Conservation (phyloP, 176 grass and related monocot species). For the Calamus simplicifolius region DNA sequence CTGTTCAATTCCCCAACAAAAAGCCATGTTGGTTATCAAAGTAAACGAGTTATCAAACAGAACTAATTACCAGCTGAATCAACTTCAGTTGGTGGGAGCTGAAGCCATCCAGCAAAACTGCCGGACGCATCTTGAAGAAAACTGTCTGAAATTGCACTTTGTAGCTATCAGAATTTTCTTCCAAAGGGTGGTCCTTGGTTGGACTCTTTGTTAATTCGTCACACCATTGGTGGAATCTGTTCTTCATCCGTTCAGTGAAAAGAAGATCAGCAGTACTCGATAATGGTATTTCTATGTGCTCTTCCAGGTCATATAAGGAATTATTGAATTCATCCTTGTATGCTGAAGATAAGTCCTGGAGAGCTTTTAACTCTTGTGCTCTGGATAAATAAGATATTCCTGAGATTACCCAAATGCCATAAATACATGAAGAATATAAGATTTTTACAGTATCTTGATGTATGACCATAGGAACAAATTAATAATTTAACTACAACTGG, state of each 20-base stretch:
- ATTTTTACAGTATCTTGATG: too few species aligned
- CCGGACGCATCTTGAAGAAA: slow-evolving; percentile 82
- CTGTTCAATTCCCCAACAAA: too few species aligned
- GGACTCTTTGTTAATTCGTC: slow-evolving; percentile 38
- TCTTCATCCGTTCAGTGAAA: slow-evolving; percentile 77
- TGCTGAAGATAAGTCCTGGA: slow-evolving; percentile 33
- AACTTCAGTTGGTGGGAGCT: slow-evolving; percentile 68
- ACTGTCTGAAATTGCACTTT: slow-evolving; percentile 48
- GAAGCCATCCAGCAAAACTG: slow-evolving; percentile 64
- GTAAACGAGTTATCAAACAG: too few species aligned
- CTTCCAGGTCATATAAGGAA: slow-evolving; percentile 30
- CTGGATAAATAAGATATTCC: slow-evolving; percentile 99
- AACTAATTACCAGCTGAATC: slow-evolving; percentile 57
- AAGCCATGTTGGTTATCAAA: too few species aligned
- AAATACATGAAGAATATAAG: slow-evolving; percentile 25
- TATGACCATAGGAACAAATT: too few species aligned
- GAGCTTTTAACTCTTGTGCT: slow-evolving; percentile 65
- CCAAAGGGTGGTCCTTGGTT: slow-evolving; percentile 13
- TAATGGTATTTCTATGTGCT: slow-evolving; percentile 28
- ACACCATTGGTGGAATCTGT: slow-evolving; percentile 59
- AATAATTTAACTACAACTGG: too few species aligned
- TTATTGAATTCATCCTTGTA: slow-evolving; percentile 22
- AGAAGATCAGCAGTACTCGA: slow-evolving; percentile 55
- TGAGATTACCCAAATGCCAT: slow-evolving; percentile 75
- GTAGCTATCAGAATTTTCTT: slow-evolving; percentile 25